Percentiles rank a stretch among this genome's conserved stretches.
Conservation (phyloP, 1,284 basidiomycete species). For the Leccinum fallax region DNA sequence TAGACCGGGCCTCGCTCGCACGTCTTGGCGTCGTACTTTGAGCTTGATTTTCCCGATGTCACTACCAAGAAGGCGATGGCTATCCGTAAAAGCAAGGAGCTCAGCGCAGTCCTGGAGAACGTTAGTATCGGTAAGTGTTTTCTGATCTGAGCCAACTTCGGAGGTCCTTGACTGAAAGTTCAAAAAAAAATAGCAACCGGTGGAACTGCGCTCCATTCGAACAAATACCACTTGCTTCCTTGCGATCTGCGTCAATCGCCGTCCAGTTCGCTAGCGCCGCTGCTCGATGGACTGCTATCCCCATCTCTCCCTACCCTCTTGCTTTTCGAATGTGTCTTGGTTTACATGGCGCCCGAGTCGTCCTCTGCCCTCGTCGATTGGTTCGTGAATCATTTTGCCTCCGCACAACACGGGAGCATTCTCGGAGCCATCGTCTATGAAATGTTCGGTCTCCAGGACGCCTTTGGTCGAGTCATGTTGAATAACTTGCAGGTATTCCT, state of each 20-base stretch:
- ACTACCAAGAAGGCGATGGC: conserved; percentile 83
- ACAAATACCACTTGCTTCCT: conserved; percentile 74
- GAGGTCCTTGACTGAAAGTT: conserved; percentile 9
- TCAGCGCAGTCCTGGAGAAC: conserved; percentile 52
- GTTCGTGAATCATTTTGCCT: conserved; percentile 65
- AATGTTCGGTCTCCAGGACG: conserved; percentile 83
- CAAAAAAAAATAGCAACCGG: conserved; percentile 54
- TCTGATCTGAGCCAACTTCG: not conserved
- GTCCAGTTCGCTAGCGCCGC: conserved; percentile 42
- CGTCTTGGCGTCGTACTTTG: conserved; percentile 68
- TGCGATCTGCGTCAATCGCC: conserved; percentile 69
- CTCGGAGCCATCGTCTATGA: conserved; percentile 78
- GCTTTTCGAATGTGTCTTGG: conserved; percentile 89
- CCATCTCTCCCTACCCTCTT: conserved; percentile 74
- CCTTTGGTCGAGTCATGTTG: conserved; percentile 87
- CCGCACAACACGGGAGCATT: conserved; percentile 5
- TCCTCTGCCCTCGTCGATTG: conserved; percentile 69
- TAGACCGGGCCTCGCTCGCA: conserved; percentile 57
- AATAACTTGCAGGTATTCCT: not conserved
- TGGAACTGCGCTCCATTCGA: conserved; percentile 66
- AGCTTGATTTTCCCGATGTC: conserved; percentile 89
- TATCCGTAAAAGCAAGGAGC: conserved; percentile 69
- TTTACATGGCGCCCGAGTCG: conserved; percentile 74
- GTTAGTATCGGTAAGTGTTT: conserved; percentile 45
- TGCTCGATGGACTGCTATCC: conserved; percentile 55